These are phyloP conservation scores for Aspergillus tanneri DNA, from an alignment of 2,329 filamentous ascomycete genomes.

Conservation along the genomic window DNA sequence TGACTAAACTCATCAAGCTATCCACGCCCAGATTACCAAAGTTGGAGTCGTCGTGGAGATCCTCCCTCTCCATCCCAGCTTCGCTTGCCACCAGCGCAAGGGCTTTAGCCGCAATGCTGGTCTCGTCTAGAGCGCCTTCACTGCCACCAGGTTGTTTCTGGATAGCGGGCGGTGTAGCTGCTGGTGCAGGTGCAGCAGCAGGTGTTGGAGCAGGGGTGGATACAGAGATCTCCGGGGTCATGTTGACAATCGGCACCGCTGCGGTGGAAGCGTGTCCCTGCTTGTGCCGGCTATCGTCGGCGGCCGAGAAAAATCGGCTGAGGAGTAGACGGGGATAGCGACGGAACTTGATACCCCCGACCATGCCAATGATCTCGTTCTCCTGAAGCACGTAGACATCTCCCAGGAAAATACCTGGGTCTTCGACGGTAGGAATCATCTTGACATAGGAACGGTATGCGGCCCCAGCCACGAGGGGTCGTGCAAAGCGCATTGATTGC, in stretches of 20 bases:
- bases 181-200: background rate
- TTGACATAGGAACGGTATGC: constrained; percentile 35
- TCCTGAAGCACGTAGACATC: constrained; percentile 44
- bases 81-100: constrained; percentile 31
- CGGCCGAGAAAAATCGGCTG: constrained; percentile 20
- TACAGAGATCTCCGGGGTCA: no score
- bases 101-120: constrained; percentile 15
- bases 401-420: constrained; percentile 35
- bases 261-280: no score
- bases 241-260: no score
- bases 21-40: constrained; percentile 38
- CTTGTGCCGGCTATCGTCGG: no score
- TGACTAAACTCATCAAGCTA: constrained; percentile 36
- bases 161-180: background rate
- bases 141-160: no score
- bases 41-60: constrained; percentile 25
- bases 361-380: constrained; percentile 33
- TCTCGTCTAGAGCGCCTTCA: background rate
- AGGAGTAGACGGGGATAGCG: constrained; percentile 24
- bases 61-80: constrained; percentile 22
- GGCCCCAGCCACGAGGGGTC: constrained; percentile 23
- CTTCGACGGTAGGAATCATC: constrained; percentile 30
- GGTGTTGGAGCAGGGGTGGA: background rate
- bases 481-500: constrained; percentile 26
- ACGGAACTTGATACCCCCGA: constrained; percentile 38